Conservation (phyloP, 1,284 basidiomycete species). For the Pseudozyma sp. region DNA sequence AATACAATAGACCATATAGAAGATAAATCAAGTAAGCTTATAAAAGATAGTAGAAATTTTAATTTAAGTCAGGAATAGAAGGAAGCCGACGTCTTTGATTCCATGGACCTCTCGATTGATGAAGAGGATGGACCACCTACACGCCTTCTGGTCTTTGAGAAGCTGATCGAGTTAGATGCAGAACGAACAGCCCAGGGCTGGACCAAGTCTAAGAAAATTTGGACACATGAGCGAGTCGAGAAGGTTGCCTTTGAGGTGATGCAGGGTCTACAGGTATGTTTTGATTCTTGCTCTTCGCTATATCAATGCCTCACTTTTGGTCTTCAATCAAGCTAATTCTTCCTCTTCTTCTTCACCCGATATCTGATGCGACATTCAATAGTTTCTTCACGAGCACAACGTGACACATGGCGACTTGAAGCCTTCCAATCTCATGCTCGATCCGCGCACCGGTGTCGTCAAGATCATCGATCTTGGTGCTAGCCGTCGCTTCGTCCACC, state of each 20-base stretch:
- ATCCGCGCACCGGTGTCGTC: constrained; percentile 52
- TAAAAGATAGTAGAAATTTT: too few relatives aligned
- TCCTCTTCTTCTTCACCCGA: background rate
- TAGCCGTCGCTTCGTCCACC: constrained; percentile 54
- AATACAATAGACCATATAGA: too few relatives aligned
- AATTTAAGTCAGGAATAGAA: too few relatives aligned
- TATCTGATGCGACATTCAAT: background rate
- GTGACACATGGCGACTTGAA: constrained; percentile 62
- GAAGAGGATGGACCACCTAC: constrained; percentile 50
- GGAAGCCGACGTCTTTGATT: background rate
- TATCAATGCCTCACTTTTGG: background rate
- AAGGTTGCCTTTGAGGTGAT: constrained; percentile 48
- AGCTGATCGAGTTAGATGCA: constrained; percentile 56
- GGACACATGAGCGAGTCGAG: constrained; percentile 53
- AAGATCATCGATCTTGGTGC: constrained; percentile 61
- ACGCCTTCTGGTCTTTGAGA: constrained; percentile 55
- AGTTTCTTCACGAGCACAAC: constrained; percentile 54
- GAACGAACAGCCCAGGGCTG: constrained; percentile 46
- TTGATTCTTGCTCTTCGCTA: background rate
- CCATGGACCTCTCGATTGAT: constrained; percentile 13
- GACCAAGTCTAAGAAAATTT: constrained; percentile 37
- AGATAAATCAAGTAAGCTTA: too few relatives aligned
- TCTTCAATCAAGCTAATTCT: background rate
- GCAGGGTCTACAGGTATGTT: constrained; percentile 48
- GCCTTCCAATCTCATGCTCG: constrained; percentile 61